Percentiles rank a stretch among this genome's conserved stretches.
Conservation (phyloP, 169 alveolate species). For the Neospora caninum region DNA sequence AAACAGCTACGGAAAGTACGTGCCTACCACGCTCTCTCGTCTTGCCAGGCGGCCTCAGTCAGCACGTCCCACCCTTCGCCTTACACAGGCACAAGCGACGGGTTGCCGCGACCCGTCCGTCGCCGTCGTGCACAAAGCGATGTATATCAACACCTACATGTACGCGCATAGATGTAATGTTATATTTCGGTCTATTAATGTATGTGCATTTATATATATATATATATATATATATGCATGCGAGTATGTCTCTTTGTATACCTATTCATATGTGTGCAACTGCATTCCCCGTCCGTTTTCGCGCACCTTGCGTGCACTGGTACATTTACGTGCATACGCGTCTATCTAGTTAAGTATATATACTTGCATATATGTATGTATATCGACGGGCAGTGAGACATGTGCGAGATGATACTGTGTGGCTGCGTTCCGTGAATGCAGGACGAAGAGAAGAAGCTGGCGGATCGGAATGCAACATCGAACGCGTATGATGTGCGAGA, state of each 20-base stretch:
- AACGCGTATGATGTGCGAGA: conserved; percentile 10
- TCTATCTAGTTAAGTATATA: background rate
- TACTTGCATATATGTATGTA: too few species aligned
- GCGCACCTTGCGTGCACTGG: too few species aligned
- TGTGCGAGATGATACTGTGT: background rate
- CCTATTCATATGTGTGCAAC: background rate
- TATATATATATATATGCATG: background rate
- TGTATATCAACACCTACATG: too few species aligned
- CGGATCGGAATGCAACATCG: background rate
- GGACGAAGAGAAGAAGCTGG: conserved; percentile 37
- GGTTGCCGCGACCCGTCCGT: too few species aligned
- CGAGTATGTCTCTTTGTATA: background rate
- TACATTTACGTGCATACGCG: background rate
- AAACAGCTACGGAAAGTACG: conserved; percentile 49
- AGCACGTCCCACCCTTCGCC: background rate
- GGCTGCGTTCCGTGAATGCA: background rate
- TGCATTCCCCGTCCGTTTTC: background rate
- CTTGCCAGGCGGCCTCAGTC: background rate
- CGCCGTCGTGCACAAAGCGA: too few species aligned
- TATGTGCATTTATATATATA: too few species aligned
- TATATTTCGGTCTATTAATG: too few species aligned
- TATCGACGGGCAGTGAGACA: too few species aligned
- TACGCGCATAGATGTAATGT: too few species aligned
- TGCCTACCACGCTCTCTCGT: background rate
- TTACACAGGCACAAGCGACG: too few species aligned